Conservation (phyloP, 164 flowering plant genomes). For the Vitis amurensis region DNA sequence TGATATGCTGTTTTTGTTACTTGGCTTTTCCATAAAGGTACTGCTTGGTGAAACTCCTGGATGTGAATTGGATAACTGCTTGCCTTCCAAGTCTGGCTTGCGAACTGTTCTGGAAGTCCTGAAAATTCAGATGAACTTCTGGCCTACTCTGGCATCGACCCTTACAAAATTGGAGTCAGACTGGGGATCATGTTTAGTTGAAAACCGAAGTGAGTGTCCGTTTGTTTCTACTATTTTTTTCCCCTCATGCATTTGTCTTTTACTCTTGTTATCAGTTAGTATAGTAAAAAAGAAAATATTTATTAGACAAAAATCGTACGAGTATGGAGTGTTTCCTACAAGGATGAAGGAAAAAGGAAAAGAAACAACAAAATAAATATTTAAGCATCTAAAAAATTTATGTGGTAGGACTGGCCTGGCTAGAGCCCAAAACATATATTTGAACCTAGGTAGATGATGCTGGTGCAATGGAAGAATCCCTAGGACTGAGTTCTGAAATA, state of each 20-base stretch:
- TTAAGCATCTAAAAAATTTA: no score
- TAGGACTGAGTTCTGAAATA: no score
- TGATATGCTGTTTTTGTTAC: conserved; percentile 2
- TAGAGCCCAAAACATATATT: no score
- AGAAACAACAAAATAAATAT: no score
- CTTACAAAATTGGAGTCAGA: conserved; percentile 45
- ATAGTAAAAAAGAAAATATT: not conserved
- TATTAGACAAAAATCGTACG: no score
- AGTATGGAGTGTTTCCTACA: no score
- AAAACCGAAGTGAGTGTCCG: conserved; percentile 49
- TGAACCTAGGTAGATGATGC: no score
- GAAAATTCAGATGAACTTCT: conserved; percentile 70
- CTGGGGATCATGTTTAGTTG: conserved; percentile 37
- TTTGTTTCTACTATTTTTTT: not conserved
- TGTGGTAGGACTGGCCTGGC: no score
- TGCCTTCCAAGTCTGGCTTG: conserved; percentile 69
- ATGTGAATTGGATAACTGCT: conserved; percentile 24
- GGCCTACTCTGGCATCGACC: conserved; percentile 60
- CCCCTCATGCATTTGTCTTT: not conserved
- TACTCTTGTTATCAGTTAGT: not conserved
- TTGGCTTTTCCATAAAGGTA: conserved; percentile 48
- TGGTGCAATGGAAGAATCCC: no score
- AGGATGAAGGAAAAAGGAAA: no score
- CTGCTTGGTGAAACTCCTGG: conserved; percentile 75
- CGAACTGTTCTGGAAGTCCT: conserved; percentile 74